Percentiles rank a stretch among this genome's conserved stretches.
Evolutionary conservation across 2,329 filamentous ascomycete genomes (phyloP).

Genomic region (Curvularia spicifera): DNA sequence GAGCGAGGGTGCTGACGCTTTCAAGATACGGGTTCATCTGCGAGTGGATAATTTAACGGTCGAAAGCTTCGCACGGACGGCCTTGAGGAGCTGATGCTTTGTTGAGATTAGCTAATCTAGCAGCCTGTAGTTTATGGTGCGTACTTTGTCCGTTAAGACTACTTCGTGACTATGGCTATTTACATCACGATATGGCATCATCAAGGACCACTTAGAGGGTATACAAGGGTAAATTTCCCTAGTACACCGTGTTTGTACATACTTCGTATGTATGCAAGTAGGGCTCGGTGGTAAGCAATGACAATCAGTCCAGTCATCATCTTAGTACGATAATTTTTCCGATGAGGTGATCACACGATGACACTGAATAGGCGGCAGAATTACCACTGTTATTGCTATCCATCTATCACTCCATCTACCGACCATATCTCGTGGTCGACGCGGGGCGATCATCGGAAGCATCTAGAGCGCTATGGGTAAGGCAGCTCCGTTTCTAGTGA

Average conservation of each 20-base stretch:
- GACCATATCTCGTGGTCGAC: not conserved
- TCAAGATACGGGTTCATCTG: not conserved
- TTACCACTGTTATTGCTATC: not conserved
- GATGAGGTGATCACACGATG: not conserved
- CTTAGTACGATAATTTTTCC: not conserved
- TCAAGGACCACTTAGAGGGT: not conserved
- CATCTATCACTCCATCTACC: not conserved
- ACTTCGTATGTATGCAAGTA: not conserved
- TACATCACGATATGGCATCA: not conserved
- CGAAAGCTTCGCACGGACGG: not conserved
- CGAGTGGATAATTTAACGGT: not conserved
- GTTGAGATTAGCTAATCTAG: not conserved
- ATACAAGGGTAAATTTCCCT: not conserved
- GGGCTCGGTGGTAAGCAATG: conserved; percentile 2
- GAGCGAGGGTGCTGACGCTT: not conserved
- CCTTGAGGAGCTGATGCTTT: not conserved
- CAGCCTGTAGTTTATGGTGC: not conserved
- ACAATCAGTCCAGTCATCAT: not conserved
- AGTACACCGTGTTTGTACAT: not conserved
- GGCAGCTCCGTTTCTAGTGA: conserved; percentile 30
- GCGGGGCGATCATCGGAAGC: conserved; percentile 3
- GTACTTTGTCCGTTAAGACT: not conserved
- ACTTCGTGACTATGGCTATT: not conserved
- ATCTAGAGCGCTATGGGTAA: conserved; percentile 16
- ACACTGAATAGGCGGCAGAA: conserved; percentile 7